phyloP scores from a whole-genome alignment of 148 eudicot genomes.

The Chenopodium formosanum region DNA sequence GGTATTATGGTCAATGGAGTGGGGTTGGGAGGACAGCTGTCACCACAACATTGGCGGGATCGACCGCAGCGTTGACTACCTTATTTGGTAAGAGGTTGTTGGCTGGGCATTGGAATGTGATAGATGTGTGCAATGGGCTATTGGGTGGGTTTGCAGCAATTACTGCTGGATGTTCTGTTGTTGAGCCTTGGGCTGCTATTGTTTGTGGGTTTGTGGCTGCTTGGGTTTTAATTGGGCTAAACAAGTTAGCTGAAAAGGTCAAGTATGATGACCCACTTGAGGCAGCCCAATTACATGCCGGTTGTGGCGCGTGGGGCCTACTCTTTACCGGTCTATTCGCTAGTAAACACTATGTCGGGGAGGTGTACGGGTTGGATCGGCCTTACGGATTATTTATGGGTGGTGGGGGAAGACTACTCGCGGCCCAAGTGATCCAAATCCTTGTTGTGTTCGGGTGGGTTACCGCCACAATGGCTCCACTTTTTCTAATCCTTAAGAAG shows the following conservation, averaged over 20 bases:
- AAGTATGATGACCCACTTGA: conserved; percentile 46
- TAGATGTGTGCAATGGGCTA: conserved; percentile 43
- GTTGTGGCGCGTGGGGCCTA: conserved; percentile 46
- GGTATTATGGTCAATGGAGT: conserved; percentile 45
- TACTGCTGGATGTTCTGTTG: conserved; percentile 47
- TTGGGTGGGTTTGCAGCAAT: conserved; percentile 49
- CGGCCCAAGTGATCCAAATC: conserved; percentile 40
- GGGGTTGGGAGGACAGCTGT: conserved; percentile 50
- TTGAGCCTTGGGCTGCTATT: conserved; percentile 51
- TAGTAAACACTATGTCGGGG: conserved; percentile 16
- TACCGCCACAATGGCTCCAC: conserved; percentile 38
- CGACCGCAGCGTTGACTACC: conserved; percentile 42
- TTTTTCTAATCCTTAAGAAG: conserved; percentile 30
- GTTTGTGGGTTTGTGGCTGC: conserved; percentile 45
- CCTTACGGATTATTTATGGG: conserved; percentile 50
- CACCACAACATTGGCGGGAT: conserved; percentile 50
- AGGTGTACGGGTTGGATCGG: conserved; percentile 32
- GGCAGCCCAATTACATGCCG: conserved; percentile 46
- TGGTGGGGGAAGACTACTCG: conserved; percentile 40
- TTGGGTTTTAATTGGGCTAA: conserved; percentile 45
- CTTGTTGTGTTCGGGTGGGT: conserved; percentile 43
- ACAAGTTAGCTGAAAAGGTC: conserved; percentile 36
- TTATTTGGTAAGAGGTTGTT: conserved; percentile 36
- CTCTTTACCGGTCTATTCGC: conserved; percentile 48
- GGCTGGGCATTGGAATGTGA: conserved; percentile 45